Evolutionary conservation across 257 asterid species (phyloP), one percentile per base, ranked within the genome.

Genomic region (Solanum pennellii): DNA sequence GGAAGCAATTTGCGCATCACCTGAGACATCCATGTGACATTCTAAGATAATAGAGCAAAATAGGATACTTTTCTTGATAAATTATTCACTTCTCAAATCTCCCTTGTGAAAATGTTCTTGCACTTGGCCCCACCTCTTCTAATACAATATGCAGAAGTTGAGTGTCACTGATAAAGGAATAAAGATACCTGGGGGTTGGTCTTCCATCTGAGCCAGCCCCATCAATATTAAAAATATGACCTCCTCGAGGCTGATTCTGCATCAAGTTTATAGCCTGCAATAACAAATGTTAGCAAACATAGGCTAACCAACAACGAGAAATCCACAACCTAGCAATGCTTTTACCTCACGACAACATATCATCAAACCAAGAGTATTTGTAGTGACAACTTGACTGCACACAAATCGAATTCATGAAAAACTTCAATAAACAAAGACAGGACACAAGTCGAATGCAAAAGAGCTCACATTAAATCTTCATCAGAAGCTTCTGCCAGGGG

Each of bases 151-250:
- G 69, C 85, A 49, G 56, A 80, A 47, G 85, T 80, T 49, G 18
- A 66, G 45, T 80, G 68, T 18, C 69, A 86, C 52, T 27, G 73
- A 15, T 65, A 76, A 52, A 60, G 59, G 73, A 31, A 27, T 39
- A 85, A 85, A 75, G 83, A 88, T 88, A 95, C 99, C 98, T 94
- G 4, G 99, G 99, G 76, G 98, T 96, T 82, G 99, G 99, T 90
- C 99, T 93, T 93, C 99, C 99, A 92, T 96, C 98, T 33, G 99
- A 96, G 90, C 99, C 98, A 27, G 99, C 99, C 87, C 98, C 99
- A 74, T 96, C 99, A 87, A 96, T 93, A 91, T 96, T 96, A 88
- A 96, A 96, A 87, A 95, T 87, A 91, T 96, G 99, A 80, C 99
- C 99, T 72, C 99, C 99, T 83, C 98, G 95, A 83, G 93, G 90